Conservation (phyloP, 805 yeast species). For the Metschnikowia peoriensis region DNA sequence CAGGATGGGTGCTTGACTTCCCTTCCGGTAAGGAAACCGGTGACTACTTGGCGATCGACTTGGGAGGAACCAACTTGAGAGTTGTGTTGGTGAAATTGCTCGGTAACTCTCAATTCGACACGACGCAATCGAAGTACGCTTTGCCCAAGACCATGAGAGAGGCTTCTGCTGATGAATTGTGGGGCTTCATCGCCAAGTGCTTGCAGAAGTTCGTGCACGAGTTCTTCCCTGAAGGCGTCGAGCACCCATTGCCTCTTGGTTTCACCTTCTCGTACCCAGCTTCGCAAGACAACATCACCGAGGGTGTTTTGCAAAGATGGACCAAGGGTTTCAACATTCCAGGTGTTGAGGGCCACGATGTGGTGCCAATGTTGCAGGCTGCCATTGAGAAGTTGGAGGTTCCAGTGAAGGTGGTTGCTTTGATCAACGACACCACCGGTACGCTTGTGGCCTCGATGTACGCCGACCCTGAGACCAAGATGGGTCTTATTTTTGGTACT, state of each 20-base stretch:
- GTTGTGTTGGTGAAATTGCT: slow-evolving; percentile 82
- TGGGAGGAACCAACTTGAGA: slow-evolving; percentile 96
- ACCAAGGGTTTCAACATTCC: slow-evolving; percentile 95
- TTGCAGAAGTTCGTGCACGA: slow-evolving; percentile 67
- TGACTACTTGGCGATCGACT: slow-evolving; percentile 85
- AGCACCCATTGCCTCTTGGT: slow-evolving; percentile 67
- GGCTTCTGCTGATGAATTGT: slow-evolving; percentile 71
- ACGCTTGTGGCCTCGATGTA: slow-evolving; percentile 94
- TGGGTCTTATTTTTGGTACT: slow-evolving; percentile 97
- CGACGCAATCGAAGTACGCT: slow-evolving; percentile 80
- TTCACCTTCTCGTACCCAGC: slow-evolving; percentile 95
- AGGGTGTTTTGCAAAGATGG: slow-evolving; percentile 92
- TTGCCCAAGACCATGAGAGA: slow-evolving; percentile 79
- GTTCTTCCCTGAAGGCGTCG: slow-evolving; percentile 66
- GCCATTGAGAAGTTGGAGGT: slow-evolving; percentile 63
- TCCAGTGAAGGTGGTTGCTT: slow-evolving; percentile 85
- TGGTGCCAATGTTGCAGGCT: slow-evolving; percentile 83
- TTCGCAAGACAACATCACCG: slow-evolving; percentile 76
- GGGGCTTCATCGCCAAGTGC: slow-evolving; percentile 83
- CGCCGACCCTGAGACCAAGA: slow-evolving; percentile 81
- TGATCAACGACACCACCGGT: slow-evolving; percentile 97
- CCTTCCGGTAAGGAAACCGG: slow-evolving; percentile 94
- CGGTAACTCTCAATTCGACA: slow-evolving; percentile 83
- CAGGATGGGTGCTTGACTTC: slow-evolving; percentile 92
- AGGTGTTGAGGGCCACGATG: slow-evolving; percentile 92